These are phyloP conservation scores for Diplodia intermedia DNA, from an alignment of 2,329 filamentous ascomycete species.

Conservation along the genomic window DNA sequence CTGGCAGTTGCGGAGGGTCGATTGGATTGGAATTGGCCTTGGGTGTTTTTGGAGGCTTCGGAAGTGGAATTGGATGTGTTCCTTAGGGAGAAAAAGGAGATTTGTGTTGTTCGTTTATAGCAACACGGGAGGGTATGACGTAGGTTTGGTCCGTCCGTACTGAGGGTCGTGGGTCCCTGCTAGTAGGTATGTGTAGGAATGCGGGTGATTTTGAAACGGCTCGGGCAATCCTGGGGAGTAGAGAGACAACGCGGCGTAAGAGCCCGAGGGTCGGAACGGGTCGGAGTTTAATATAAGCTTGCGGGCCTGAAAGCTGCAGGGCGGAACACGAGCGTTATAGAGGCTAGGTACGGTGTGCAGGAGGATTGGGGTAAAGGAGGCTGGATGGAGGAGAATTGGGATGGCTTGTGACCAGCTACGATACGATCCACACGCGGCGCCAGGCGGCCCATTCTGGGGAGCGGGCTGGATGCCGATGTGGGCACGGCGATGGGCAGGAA, in stretches of 20 bases:
- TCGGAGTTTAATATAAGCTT: constrained; percentile 16
- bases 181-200: neutral
- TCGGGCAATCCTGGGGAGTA: neutral
- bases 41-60: neutral
- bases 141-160: constrained; percentile 4
- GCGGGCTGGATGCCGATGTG: neutral
- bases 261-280: neutral
- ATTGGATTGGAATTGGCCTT: neutral
- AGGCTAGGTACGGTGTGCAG: neutral
- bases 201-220: neutral
- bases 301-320: neutral
- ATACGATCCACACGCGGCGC: neutral
- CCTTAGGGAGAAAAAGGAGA: neutral
- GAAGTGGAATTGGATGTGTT: neutral
- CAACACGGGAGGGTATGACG: constrained; percentile 2
- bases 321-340: neutral
- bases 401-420: constrained; percentile 20
- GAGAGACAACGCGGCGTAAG: too few species aligned
- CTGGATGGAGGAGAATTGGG: neutral
- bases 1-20: neutral
- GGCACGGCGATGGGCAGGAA: neutral
- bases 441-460: neutral
- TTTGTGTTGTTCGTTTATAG: neutral
- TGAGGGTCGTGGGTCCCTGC: neutral
- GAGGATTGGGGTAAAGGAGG: constrained; percentile 6